Conservation (phyloP, 345 rosid genomes). For the Brassica juncea region DNA sequence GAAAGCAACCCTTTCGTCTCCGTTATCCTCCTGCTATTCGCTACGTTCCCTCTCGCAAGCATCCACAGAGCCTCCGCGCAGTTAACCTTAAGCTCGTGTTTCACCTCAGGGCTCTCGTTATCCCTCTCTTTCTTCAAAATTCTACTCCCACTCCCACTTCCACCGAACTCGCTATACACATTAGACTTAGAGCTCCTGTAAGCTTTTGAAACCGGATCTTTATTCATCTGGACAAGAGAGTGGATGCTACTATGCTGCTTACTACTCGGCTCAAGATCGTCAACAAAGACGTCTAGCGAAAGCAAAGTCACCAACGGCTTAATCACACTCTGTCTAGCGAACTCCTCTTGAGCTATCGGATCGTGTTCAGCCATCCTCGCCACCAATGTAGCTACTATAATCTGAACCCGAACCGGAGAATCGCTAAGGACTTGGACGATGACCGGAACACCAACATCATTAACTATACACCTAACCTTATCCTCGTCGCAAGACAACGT, state of each 20-base stretch:
- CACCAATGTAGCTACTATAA: conserved; percentile 58
- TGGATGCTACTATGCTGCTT: conserved; percentile 61
- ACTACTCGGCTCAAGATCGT: conserved; percentile 51
- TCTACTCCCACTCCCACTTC: conserved; percentile 43
- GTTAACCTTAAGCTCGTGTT: conserved; percentile 58
- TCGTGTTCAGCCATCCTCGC: conserved; percentile 80
- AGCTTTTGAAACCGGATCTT: conserved; percentile 32
- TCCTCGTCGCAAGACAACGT: conserved; percentile 60
- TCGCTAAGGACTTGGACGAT: conserved; percentile 68
- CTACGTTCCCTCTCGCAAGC: conserved; percentile 73
- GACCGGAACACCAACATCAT: conserved; percentile 59
- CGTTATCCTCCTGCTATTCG: conserved; percentile 70
- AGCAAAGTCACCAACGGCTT: conserved; percentile 76
- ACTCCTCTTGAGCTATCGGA: conserved; percentile 69
- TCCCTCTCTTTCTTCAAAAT: conserved; percentile 67
- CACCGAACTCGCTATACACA: conserved; percentile 43
- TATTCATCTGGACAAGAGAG: conserved; percentile 74
- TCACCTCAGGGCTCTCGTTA: conserved; percentile 65
- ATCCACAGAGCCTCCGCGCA: conserved; percentile 81
- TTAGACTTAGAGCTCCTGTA: conserved; percentile 49
- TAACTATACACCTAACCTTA: conserved; percentile 59
- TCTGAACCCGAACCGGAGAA: conserved; percentile 71
- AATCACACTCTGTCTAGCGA: conserved; percentile 80
- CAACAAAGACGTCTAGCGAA: conserved; percentile 63
- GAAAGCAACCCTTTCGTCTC: conserved; percentile 95